phyloP scores from a whole-genome alignment of 139 green algal species.

The Auxenochlorella pyrenoidosa region DNA sequence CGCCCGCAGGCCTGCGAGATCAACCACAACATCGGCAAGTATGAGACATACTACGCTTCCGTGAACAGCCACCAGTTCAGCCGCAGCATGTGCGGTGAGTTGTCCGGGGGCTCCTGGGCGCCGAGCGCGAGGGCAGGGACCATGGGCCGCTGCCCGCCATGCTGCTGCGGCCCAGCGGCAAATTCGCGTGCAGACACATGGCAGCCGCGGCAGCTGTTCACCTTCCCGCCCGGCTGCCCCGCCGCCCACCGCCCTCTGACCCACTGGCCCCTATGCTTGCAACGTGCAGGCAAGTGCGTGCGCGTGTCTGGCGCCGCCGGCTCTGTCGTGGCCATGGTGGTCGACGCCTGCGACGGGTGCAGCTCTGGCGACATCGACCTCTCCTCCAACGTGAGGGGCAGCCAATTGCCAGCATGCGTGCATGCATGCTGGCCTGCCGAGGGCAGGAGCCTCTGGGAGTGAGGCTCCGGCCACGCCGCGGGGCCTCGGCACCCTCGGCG shows the following conservation, averaged over 20 bases:
- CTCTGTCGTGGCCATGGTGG: background rate
- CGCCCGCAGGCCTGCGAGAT: conserved; percentile 6
- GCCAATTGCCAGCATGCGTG: too few species aligned
- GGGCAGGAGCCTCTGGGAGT: too few species aligned
- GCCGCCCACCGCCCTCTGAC: background rate
- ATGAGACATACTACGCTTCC: conserved; percentile 15
- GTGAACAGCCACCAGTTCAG: background rate
- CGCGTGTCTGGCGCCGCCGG: background rate
- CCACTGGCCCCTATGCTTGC: background rate
- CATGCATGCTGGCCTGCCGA: too few species aligned
- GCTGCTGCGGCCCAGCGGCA: too few species aligned
- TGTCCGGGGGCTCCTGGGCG: too few species aligned
- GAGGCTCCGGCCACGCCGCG: too few species aligned
- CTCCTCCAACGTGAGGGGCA: background rate
- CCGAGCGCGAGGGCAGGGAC: too few species aligned
- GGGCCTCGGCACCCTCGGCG: too few species aligned
- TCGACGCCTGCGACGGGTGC: background rate
- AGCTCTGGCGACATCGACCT: conserved; percentile 15
- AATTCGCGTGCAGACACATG: too few species aligned
- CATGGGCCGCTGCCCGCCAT: too few species aligned
- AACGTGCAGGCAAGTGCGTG: background rate
- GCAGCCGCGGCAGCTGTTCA: too few species aligned
- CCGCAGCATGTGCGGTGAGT: background rate
- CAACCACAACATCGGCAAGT: background rate
- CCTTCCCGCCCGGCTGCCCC: background rate